phyloP scores from a whole-genome alignment of 176 grass and related monocot species.

The Raddia guianensis region DNA sequence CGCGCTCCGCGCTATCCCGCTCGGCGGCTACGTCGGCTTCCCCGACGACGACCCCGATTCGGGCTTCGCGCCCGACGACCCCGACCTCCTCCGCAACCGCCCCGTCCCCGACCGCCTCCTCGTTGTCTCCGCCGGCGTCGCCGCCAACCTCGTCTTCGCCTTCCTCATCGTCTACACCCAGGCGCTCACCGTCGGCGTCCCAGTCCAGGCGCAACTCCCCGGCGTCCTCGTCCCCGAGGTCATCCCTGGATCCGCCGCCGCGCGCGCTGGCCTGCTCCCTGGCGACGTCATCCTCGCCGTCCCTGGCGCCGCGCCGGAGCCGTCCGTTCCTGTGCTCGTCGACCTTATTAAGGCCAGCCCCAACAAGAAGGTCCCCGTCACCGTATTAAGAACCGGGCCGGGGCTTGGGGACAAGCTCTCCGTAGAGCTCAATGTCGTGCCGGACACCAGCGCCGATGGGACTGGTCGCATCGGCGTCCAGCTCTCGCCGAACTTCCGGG shows the following conservation, averaged over 20 bases:
- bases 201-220: conserved; percentile 69
- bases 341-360: conserved; percentile 73
- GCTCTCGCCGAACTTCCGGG: conserved; percentile 68
- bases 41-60: conserved; percentile 95
- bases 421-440: conserved; percentile 65
- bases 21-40: conserved; percentile 94
- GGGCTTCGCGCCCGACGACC: conserved; percentile 70
- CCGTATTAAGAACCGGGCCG: conserved; percentile 42
- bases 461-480: conserved; percentile 80
- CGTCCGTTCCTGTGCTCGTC: conserved; percentile 70
- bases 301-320: conserved; percentile 51
- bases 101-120: conserved; percentile 83
- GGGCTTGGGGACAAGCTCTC: conserved; percentile 5
- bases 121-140: conserved; percentile 87
- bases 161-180: conserved; percentile 82
- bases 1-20: conserved; percentile 87
- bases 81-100: conserved; percentile 91
- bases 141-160: conserved; percentile 84
- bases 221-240: conserved; percentile 88
- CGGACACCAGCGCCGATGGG: conserved; percentile 73
- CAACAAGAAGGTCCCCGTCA: conserved; percentile 62
- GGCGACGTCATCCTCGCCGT: conserved; percentile 84
- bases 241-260: conserved; percentile 64
- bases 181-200: conserved; percentile 82
- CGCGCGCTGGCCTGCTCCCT: conserved; percentile 62